Conservation (phyloP, 768 basidiomycete genomes). For the Cystofilobasidium bisporidii region DNA sequence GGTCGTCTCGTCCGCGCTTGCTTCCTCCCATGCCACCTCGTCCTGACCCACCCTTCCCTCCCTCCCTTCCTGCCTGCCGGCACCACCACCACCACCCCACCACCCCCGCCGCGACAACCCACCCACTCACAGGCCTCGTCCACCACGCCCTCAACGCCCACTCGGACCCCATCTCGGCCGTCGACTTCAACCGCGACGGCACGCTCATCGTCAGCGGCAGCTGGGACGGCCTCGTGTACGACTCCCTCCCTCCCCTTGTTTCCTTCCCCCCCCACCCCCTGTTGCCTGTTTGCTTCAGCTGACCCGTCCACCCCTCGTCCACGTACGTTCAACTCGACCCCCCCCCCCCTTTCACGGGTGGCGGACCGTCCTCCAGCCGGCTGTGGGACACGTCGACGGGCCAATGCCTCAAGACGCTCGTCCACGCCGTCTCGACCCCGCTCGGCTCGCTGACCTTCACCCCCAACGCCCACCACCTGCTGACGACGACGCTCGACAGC, state of each 20-base stretch:
- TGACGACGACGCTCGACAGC: conserved; percentile 88
- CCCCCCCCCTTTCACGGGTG: too few species aligned
- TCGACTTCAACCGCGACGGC: conserved; percentile 88
- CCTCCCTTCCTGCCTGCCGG: too few species aligned
- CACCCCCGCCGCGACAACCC: too few species aligned
- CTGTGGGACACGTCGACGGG: conserved; percentile 97
- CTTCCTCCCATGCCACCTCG: too few species aligned
- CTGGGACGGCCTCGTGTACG: conserved; percentile 91
- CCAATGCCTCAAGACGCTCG: conserved; percentile 92
- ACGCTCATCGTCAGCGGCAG: conserved; percentile 88
- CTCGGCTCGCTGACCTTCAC: conserved; percentile 72
- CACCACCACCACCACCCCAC: too few species aligned
- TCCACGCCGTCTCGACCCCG: conserved; percentile 84
- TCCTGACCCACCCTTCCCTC: too few species aligned
- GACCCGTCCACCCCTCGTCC: background rate
- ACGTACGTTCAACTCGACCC: too few species aligned
- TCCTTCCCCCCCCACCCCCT: background rate
- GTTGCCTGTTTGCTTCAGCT: too few species aligned
- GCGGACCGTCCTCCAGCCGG: conserved; percentile 42
- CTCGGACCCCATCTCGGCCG: conserved; percentile 91
- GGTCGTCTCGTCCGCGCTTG: too few species aligned
- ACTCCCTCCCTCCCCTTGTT: background rate
- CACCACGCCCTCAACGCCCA: conserved; percentile 85
- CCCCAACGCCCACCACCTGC: conserved; percentile 79
- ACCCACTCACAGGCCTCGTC: conserved; percentile 53